phyloP scores from a whole-genome alignment of 2,329 filamentous ascomycete species.

The Xylariaceae sp. region DNA sequence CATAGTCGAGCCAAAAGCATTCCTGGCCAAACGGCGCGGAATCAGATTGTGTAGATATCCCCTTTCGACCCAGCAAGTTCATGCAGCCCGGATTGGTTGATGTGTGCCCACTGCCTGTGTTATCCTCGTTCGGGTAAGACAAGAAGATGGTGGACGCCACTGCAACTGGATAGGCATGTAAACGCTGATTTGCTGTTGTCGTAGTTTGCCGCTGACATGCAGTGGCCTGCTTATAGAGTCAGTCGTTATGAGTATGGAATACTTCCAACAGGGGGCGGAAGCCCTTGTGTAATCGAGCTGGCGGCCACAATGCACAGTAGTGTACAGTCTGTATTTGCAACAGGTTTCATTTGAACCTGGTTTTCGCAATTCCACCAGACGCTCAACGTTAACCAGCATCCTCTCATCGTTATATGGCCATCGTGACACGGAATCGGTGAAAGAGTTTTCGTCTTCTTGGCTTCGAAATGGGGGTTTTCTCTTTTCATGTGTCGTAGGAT shows the following conservation, averaged over 20 bases:
- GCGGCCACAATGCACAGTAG: not conserved
- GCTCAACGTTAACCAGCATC: no score
- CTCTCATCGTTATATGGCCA: slow-evolving; percentile 7
- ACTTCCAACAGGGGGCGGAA: not conserved
- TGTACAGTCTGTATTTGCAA: not conserved
- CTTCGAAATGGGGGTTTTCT: slow-evolving; percentile 5
- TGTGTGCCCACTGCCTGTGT: slow-evolving; percentile 5
- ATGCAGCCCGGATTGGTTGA: slow-evolving; percentile 13
- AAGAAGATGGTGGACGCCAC: slow-evolving; percentile 10
- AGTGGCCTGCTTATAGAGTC: slow-evolving; percentile 12
- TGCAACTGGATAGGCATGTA: slow-evolving; percentile 5
- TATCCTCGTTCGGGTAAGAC: slow-evolving; percentile 14
- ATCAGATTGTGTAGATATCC: slow-evolving; percentile 5
- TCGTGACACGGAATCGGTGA: slow-evolving; percentile 13
- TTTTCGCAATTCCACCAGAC: no score
- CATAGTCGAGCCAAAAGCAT: slow-evolving; percentile 7
- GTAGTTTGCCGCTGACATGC: slow-evolving; percentile 18
- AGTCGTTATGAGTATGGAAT: slow-evolving; percentile 1
- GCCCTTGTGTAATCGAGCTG: slow-evolving; percentile 11
- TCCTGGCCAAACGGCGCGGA: slow-evolving; percentile 6
- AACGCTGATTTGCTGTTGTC: slow-evolving; percentile 12
- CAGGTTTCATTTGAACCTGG: slow-evolving; percentile 9
- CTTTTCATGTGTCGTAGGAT: slow-evolving; percentile 21
- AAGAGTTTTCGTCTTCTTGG: slow-evolving; percentile 10
- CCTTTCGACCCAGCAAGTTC: slow-evolving; percentile 4